Evolutionary conservation across 371 early-diverging fungal genomes (phyloP).

Genomic region (Mortierella sp.): DNA sequence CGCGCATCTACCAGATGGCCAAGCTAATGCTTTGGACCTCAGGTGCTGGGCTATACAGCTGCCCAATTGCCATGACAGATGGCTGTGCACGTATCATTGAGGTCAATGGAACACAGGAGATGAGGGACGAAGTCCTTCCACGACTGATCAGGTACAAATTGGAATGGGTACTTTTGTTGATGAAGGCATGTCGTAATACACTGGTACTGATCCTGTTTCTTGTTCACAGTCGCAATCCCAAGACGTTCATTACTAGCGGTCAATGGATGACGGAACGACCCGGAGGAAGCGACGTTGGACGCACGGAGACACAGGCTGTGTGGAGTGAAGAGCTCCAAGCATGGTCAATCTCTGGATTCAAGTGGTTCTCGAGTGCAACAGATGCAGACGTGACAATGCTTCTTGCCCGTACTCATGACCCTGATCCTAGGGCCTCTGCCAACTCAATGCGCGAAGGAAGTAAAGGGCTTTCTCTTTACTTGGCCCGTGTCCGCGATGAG

Average conservation of each 20-base stretch:
- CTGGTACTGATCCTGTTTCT: too few relatives aligned
- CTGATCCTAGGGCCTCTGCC: conserved; percentile 33
- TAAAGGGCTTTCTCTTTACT: conserved; percentile 69
- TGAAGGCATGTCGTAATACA: too few relatives aligned
- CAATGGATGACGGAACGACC: conserved; percentile 86
- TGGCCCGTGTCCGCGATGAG: conserved; percentile 65
- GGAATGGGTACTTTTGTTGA: too few relatives aligned
- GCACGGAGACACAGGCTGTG: conserved; percentile 67
- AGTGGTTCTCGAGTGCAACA: conserved; percentile 81
- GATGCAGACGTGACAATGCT: conserved; percentile 75
- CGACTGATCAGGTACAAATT: conserved; percentile 48
- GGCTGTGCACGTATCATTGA: conserved; percentile 74
- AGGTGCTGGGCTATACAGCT: conserved; percentile 64
- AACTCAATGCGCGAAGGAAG: conserved; percentile 56
- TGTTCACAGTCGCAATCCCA: conserved; percentile 62
- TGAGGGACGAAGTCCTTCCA: conserved; percentile 59
- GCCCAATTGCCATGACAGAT: conserved; percentile 81
- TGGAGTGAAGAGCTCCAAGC: conserved; percentile 53
- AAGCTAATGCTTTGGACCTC: conserved; percentile 72
- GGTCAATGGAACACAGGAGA: conserved; percentile 59
- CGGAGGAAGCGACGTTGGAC: conserved; percentile 71
- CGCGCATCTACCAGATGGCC: conserved; percentile 72
- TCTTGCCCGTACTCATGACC: conserved; percentile 67
- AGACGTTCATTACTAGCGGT: conserved; percentile 68
- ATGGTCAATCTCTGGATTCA: conserved; percentile 73